Evolutionary conservation across 805 yeast genomes (phyloP), one percentile per base, ranked within the genome.

Genomic region (Isabelozyma gotoi): DNA sequence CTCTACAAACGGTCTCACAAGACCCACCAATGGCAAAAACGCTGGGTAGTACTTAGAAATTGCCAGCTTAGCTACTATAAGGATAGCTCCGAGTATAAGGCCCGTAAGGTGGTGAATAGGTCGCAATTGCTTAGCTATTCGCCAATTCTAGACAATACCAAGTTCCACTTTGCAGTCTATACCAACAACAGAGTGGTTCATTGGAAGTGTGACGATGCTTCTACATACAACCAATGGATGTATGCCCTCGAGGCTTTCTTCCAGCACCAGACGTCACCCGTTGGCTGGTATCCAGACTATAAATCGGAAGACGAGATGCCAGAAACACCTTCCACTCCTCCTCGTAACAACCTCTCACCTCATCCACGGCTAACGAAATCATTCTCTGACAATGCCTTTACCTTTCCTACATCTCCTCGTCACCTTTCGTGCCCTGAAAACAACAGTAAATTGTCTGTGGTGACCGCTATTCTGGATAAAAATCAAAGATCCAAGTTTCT

Each of bases 11-110:
- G 37, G 31, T 42, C 46, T 2, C 20, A 52, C 40, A 57, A 57
- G 16, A 66, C 72, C 15, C 65, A 59, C 46, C 60, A 54, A 21
- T 72, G 74, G 72, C 68, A 67, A 47, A 59, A 55, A 42, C 50
- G 55, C 24, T 72, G 77, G 76, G 66, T 63, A 33, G 71, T 67
- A 4, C 53, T 72, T 4, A 49, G 76, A 24, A 50, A 53, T n/a
- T 55, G 65, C 36, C 76, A 69, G 46, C 52, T 71, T 15, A 54
- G 68, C 7, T 69, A 65, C 52, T 72, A 72, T 50, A 68, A 68
- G 40, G 70, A 68, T 44, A 47, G 63, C 5, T 47, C 51, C 19
- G 77, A 72, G 47, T 62, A 67, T 51, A 67, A 66, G 40, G 70
- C 76, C 0, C 46, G 56, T 17, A 56, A 49, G 38, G 73, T 72